phyloP scores from a whole-genome alignment of 1,139 yeast species.

The Geotrichum reessii region DNA sequence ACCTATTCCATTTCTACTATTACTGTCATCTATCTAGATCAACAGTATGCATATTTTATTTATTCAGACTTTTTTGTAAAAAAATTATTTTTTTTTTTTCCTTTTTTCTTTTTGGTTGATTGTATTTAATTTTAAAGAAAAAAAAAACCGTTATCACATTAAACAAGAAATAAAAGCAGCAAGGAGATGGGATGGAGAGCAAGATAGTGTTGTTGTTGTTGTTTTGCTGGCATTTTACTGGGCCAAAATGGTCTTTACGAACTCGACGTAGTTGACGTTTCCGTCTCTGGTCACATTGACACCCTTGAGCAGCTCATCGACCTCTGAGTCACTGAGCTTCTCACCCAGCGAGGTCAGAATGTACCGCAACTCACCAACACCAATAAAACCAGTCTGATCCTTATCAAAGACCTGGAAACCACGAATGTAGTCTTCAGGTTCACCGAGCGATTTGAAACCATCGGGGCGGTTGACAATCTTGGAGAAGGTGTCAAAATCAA shows the following conservation, averaged over 20 bases:
- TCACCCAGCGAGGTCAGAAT: constrained; percentile 92
- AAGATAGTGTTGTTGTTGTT: not conserved
- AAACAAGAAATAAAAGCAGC: not conserved
- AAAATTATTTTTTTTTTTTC: too few species aligned
- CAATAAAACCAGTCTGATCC: constrained; percentile 90
- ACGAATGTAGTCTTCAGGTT: constrained; percentile 91
- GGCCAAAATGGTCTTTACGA: constrained; percentile 87
- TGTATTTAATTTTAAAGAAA: not conserved
- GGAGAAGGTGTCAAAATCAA: constrained; percentile 74
- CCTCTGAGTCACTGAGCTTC: constrained; percentile 82
- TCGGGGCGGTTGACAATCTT: constrained; percentile 79
- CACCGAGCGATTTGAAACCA: constrained; percentile 86
- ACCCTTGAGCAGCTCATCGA: constrained; percentile 92
- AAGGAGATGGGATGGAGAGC: not conserved
- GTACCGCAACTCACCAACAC: constrained; percentile 94
- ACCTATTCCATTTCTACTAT: too few species aligned
- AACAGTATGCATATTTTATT: not conserved
- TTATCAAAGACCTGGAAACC: constrained; percentile 98
- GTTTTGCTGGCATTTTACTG: constrained; percentile 53
- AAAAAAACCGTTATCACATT: not conserved
- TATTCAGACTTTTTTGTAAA: too few species aligned
- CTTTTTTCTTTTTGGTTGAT: not conserved
- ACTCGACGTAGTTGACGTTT: constrained; percentile 85
- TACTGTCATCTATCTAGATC: too few species aligned
- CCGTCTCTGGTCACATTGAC: constrained; percentile 92